These are phyloP conservation scores for Russula sp. DNA, from an alignment of 768 basidiomycete species.

Conservation along the genomic window DNA sequence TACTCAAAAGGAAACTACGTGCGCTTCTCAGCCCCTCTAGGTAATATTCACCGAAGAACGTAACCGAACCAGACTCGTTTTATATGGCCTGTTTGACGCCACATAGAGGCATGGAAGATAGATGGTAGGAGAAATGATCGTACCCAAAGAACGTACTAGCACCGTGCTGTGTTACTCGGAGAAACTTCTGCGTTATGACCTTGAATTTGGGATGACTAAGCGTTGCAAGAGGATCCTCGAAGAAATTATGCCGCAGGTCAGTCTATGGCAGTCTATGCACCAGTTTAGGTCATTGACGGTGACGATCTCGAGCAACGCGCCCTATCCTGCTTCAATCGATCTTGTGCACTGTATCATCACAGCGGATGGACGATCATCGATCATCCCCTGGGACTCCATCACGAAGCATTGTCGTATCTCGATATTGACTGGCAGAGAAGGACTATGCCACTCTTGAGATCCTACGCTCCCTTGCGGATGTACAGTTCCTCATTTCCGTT, in stretches of 20 bases:
- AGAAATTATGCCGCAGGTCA: conserved; percentile 79
- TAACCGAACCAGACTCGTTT: too few relatives aligned
- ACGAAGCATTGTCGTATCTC: conserved; percentile 60
- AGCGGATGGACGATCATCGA: conserved; percentile 40
- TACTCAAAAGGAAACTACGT: too few relatives aligned
- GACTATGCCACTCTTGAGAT: conserved; percentile 63
- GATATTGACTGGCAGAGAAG: conserved; percentile 55
- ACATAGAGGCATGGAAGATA: too few relatives aligned
- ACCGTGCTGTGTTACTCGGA: too few relatives aligned
- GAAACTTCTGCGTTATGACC: too few relatives aligned
- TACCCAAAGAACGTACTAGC: too few relatives aligned
- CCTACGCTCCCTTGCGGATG: conserved; percentile 57
- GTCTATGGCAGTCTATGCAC: conserved; percentile 25
- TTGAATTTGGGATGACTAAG: conserved; percentile 75
- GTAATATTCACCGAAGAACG: too few relatives aligned
- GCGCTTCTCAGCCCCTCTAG: too few relatives aligned
- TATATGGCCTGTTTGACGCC: too few relatives aligned
- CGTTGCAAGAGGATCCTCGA: conserved; percentile 63
- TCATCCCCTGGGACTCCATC: conserved; percentile 48
- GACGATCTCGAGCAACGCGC: conserved; percentile 75
- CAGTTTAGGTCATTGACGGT: conserved; percentile 59
- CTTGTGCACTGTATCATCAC: conserved; percentile 73
- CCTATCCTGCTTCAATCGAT: conserved; percentile 67
- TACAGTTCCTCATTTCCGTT: conserved; percentile 68
- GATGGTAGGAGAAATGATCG: too few relatives aligned